Base-by-base conservation (phyloP, 2,329 filamentous ascomycete genomes). In the Penicillium sp. region DNA sequence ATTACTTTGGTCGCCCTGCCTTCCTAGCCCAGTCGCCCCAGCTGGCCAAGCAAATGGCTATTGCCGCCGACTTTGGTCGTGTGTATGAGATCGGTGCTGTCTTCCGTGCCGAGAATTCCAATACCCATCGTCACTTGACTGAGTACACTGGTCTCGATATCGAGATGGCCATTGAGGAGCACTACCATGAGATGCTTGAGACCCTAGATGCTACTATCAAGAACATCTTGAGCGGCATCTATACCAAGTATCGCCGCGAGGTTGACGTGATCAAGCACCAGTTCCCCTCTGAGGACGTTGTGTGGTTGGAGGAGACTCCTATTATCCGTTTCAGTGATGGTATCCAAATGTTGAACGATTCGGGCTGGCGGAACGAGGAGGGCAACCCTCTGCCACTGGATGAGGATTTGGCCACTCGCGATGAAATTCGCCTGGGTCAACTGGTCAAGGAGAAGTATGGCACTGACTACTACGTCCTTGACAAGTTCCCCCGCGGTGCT, bases 21-120 rank as follows among this genome's bases (percentile, higher is more conserved):
- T 97, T 95, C 80, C 79, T 97, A 14, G 93, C 93, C 0, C 93
- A 97, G 78, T 96, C 91, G 62, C 93, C 93, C 6, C 93, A 97
- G 75, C 77, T 97, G 64, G 90, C 91, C 55, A 97, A 97, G 79
- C 93, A 97, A 76, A 94, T 96, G 90, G 86, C 88, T 54, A 92
- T 97, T 42, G 91, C 92, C 5, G 89, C 92, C 31, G 93, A 97
- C 73, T 95, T 96, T 72, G 89, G 89, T 58, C 87, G 88, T 53
- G 93, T 97, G 6, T 97, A 94, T 70, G 93, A 97, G 73, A 88
- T 95, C 64, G 91, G 91, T 15, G 88, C 91, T 2, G 92, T 97
- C 6, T 97, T 97, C 83, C 88, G 93, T 67, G 93, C 93, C 0
- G 93, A 97, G 74, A 96, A 97, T 79, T 96, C 91, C 72, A 97